A percentile compares a stretch with the other conserved stretches of the same genome.
phyloP scores from a whole-genome alignment of 768 basidiomycete genomes.

The Termitomyces sp. region DNA sequence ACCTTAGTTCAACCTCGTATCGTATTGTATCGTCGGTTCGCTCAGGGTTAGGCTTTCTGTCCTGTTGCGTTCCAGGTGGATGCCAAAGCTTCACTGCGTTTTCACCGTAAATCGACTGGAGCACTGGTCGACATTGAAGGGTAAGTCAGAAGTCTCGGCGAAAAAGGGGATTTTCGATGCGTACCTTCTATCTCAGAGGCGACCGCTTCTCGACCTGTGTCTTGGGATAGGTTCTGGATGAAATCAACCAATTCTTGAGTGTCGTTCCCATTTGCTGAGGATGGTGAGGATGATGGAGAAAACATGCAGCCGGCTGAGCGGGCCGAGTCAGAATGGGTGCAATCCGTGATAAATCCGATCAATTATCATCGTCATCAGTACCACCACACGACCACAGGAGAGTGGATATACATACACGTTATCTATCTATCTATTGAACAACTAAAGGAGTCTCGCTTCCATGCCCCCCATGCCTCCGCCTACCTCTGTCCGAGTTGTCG shows the following conservation, averaged over 20 bases:
- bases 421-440: not conserved
- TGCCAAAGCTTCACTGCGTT: constrained; percentile 60
- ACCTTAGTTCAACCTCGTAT: constrained; percentile 67
- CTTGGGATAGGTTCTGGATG: constrained; percentile 28
- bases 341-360: not conserved
- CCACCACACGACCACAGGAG: no score
- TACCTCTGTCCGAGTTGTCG: constrained; percentile 61
- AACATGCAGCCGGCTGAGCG: constrained; percentile 4
- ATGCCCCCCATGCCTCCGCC: constrained; percentile 25
- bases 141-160: not conserved
- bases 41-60: constrained; percentile 12
- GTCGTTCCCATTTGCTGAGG: constrained; percentile 15
- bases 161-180: not conserved
- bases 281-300: constrained; percentile 18
- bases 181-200: constrained; percentile 47
- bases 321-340: not conserved
- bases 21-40: constrained; percentile 42
- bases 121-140: constrained; percentile 38
- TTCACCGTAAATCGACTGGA: constrained; percentile 83
- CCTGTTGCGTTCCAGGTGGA: constrained; percentile 24
- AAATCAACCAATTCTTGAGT: constrained; percentile 30
- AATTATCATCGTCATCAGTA: no score
- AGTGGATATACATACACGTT: no score
- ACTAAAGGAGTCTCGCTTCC: not conserved
- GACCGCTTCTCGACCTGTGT: constrained; percentile 36